These are phyloP conservation scores for Capsicum rhomboideum DNA, from an alignment of 257 asterid genomes.

Conservation along the genomic window DNA sequence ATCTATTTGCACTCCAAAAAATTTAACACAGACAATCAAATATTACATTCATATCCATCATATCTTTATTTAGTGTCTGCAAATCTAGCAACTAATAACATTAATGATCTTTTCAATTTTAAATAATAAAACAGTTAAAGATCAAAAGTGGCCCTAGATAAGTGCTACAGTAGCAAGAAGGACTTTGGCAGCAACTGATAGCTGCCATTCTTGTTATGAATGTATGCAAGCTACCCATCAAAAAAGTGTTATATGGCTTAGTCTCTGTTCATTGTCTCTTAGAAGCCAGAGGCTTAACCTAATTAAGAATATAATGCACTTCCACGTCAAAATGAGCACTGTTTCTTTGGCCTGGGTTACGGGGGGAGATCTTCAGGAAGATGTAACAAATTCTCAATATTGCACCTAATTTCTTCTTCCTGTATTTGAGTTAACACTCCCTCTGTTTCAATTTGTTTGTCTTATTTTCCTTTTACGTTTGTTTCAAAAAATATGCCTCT, in stretches of 20 bases:
- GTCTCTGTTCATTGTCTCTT: background rate
- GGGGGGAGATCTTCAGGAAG: background rate
- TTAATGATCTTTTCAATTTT: too few species aligned
- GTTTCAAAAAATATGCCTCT: too few species aligned
- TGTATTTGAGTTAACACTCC: background rate
- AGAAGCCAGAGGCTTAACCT: background rate
- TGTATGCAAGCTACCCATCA: background rate
- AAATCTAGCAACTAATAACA: too few species aligned
- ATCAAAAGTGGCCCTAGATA: background rate
- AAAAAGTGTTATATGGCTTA: background rate
- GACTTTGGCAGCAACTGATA: background rate
- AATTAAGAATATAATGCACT: background rate
- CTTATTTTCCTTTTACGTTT: too few species aligned
- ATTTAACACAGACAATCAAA: background rate
- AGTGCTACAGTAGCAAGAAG: background rate
- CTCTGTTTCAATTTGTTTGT: too few species aligned
- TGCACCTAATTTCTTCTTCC: background rate
- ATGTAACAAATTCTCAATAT: background rate
- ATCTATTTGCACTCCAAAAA: background rate
- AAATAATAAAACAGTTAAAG: background rate
- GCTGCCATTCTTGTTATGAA: too few species aligned
- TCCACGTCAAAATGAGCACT: background rate
- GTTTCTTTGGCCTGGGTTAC: background rate
- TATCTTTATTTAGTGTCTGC: too few species aligned
- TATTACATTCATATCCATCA: background rate